Evolutionary conservation across 345 rosid species (phyloP).

Genomic region (Citrus mangshanensis): DNA sequence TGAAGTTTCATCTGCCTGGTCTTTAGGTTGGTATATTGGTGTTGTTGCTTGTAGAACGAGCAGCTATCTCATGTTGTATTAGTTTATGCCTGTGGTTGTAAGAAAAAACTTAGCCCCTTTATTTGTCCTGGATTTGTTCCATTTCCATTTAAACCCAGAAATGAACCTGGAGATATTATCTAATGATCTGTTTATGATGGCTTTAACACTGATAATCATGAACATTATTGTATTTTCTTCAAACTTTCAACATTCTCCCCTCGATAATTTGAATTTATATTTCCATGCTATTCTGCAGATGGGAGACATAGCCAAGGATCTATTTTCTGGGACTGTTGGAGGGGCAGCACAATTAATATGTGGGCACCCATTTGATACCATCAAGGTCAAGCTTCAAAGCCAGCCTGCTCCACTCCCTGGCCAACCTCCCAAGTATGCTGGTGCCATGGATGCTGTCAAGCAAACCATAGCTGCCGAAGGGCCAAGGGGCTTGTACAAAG

Average conservation of each 20-base stretch:
- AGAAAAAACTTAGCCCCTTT: not conserved
- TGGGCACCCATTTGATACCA: slow-evolving; percentile 98
- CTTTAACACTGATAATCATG: not conserved
- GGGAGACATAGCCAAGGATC: slow-evolving; percentile 89
- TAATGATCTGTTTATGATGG: not conserved
- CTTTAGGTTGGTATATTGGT: not conserved
- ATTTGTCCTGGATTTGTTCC: not conserved
- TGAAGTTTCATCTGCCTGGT: not conserved
- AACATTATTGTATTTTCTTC: not conserved
- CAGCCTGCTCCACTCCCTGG: slow-evolving; percentile 83
- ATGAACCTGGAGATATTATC: not conserved
- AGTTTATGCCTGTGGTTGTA: not conserved
- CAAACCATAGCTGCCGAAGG: slow-evolving; percentile 93
- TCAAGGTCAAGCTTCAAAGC: slow-evolving; percentile 99
- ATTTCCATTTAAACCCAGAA: not conserved
- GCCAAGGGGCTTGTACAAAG: slow-evolving; percentile 87
- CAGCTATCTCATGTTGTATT: not conserved
- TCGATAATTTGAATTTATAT: not conserved
- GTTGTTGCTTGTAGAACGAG: not conserved
- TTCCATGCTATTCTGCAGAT: slow-evolving; percentile 42
- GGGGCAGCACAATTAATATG: slow-evolving; percentile 86
- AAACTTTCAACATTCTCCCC: not conserved
- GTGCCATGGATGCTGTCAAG: slow-evolving; percentile 89
- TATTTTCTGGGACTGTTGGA: slow-evolving; percentile 87
- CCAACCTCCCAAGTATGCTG: slow-evolving; percentile 63